These are phyloP conservation scores for Besnoitia besnoiti DNA, from an alignment of 169 alveolate genomes.

Conservation along the genomic window DNA sequence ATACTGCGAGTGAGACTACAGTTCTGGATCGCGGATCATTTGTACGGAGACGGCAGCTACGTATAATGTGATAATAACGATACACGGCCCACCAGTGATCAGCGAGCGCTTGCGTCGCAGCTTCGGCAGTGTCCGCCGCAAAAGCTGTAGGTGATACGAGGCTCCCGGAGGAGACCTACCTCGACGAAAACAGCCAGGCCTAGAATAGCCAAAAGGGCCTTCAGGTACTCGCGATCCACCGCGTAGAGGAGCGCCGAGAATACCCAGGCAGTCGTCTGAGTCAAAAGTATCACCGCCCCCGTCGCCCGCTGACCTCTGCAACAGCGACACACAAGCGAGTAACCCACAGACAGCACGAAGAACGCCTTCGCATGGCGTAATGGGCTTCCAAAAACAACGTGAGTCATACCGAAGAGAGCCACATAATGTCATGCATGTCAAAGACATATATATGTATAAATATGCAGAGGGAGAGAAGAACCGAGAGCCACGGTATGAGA, in stretches of 20 bases:
- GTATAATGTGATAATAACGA: too few relatives aligned
- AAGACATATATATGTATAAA: background rate
- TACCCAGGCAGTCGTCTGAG: slow-evolving; percentile 10
- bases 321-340: background rate
- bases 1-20: too few relatives aligned
- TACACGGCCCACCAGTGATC: too few relatives aligned
- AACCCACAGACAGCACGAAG: background rate
- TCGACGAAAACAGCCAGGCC: slow-evolving; percentile 13
- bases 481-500: too few relatives aligned
- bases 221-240: background rate
- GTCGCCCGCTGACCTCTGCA: slow-evolving; percentile 17
- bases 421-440: background rate
- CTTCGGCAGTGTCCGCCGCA: too few relatives aligned
- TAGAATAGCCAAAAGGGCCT: background rate
- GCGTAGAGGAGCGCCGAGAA: background rate
- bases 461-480: too few relatives aligned
- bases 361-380: too few relatives aligned
- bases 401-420: background rate
- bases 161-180: background rate
- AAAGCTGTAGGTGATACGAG: too few relatives aligned
- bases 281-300: background rate
- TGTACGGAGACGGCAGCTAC: too few relatives aligned
- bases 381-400: background rate
- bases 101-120: too few relatives aligned
- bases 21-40: too few relatives aligned